Conservation (phyloP, 2,329 filamentous ascomycete genomes). For the Calonectria henricotiae region DNA sequence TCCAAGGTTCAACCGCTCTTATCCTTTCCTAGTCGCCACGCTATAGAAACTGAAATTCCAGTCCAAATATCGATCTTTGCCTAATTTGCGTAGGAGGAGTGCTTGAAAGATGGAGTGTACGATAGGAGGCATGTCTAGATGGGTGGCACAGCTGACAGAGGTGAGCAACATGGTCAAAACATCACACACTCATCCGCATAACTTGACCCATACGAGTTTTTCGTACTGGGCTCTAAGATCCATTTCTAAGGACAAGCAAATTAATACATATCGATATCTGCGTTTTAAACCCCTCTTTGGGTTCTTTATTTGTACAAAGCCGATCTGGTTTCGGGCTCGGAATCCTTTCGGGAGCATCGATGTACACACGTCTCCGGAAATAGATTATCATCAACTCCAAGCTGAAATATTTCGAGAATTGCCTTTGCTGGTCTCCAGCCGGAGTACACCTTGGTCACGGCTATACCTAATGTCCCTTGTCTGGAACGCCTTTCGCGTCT, state of each 20-base stretch:
- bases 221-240: background rate
- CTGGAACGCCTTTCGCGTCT: slow-evolving; percentile 36
- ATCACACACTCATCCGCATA: too few relatives aligned
- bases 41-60: slow-evolving; percentile 40
- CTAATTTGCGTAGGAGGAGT: slow-evolving; percentile 17
- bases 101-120: background rate
- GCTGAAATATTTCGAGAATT: background rate
- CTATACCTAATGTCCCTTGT: slow-evolving; percentile 37
- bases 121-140: background rate
- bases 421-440: slow-evolving; percentile 34
- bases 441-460: slow-evolving; percentile 25
- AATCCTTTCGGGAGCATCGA: slow-evolving; percentile 9
- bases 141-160: background rate
- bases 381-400: background rate
- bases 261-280: background rate
- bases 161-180: background rate
- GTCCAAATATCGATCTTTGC: slow-evolving; percentile 29
- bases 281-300: too few relatives aligned
- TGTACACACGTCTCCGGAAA: background rate
- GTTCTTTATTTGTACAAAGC: background rate
- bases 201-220: background rate
- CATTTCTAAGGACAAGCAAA: background rate
- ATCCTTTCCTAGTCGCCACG: slow-evolving; percentile 29
- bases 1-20: slow-evolving; percentile 27
- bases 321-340: background rate